Evolutionary conservation across 2,329 filamentous ascomycete genomes (phyloP), one percentile per base, ranked within the genome.

Genomic region (Trichophyton benhamiae): DNA sequence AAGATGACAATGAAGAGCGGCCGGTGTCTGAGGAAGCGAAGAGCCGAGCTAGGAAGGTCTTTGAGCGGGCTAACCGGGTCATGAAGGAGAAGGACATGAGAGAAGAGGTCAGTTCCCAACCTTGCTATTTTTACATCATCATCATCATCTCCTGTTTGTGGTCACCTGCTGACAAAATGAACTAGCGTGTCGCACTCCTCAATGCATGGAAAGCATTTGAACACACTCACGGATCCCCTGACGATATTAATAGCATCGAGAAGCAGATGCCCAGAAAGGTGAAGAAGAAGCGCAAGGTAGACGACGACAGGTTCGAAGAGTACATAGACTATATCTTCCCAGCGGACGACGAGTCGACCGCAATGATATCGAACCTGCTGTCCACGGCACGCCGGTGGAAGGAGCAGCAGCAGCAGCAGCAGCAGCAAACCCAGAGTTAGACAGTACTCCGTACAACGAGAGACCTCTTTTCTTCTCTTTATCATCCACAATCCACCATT

Each of bases 281-380:
- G 70, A 97, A 96, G 85, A 92, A 94, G 81, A 82, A 90, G 70
- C 87, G 94, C 74, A 90, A 86, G 82, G 76, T 96, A 73, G 91
- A 95, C 72, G 92, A 96, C 75, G 91, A 94, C 72, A 86, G 84
- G 42, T 96, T 90, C 78, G 91, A 99, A 80, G 94, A 99, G 77
- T 97, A 96, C 74, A 84, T 94, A 76, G 94, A 97, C 74, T 97
- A 95, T 69, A 84, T 99, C 38, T 99, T 99, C 83, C 94, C 94
- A 0, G 91, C 89, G 3, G 94, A 97, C 77, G 91, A 96, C 73
- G 84, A 89, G 76, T 87, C 89, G 71, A 87, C 87, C 61, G 87
- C 87, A 67, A 91, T 89, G 69, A 78, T 96, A 74, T 88, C 88
- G 59, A 89, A 88, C 72, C 79, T 97, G 72, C 78, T 96, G 76